These are phyloP conservation scores for Tulasnella sp. DNA, from an alignment of 768 basidiomycete species.

Conservation along the genomic window DNA sequence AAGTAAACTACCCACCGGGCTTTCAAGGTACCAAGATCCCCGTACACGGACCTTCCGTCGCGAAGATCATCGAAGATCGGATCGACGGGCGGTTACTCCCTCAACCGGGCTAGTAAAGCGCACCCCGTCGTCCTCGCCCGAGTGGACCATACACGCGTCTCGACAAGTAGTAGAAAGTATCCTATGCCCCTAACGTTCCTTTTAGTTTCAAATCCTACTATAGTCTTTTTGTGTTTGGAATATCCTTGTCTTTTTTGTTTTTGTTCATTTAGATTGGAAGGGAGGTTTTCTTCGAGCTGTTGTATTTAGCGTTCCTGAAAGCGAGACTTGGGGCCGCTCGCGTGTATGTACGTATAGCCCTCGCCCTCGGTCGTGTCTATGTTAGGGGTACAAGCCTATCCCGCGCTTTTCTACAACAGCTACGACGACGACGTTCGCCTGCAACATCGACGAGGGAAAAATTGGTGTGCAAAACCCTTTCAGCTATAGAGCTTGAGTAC, in stretches of 20 bases:
- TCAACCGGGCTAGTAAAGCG: background rate
- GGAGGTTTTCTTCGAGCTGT: background rate
- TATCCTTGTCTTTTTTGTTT: background rate
- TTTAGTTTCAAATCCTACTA: too few relatives aligned
- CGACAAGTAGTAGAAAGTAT: background rate
- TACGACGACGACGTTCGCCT: too few relatives aligned
- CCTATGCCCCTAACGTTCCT: background rate
- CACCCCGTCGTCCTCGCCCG: too few relatives aligned
- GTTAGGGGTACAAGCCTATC: too few relatives aligned
- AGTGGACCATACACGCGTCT: too few relatives aligned
- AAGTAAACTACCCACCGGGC: conserved; percentile 69
- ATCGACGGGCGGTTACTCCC: conserved; percentile 1
- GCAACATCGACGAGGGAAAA: too few relatives aligned
- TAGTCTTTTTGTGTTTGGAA: background rate
- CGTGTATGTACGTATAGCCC: background rate
- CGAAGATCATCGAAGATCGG: conserved; percentile 32
- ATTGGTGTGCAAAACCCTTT: too few relatives aligned
- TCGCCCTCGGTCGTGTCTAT: too few relatives aligned
- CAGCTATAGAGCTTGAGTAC: too few relatives aligned
- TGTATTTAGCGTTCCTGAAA: background rate
- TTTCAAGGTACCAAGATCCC: conserved; percentile 81
- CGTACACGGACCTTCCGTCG: conserved; percentile 60
- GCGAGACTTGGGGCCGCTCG: background rate
- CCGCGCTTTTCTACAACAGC: too few relatives aligned
- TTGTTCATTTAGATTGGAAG: background rate